Evolutionary conservation across 352 stramenopile genomes (phyloP).

Genomic region (Pythium coloratum): DNA sequence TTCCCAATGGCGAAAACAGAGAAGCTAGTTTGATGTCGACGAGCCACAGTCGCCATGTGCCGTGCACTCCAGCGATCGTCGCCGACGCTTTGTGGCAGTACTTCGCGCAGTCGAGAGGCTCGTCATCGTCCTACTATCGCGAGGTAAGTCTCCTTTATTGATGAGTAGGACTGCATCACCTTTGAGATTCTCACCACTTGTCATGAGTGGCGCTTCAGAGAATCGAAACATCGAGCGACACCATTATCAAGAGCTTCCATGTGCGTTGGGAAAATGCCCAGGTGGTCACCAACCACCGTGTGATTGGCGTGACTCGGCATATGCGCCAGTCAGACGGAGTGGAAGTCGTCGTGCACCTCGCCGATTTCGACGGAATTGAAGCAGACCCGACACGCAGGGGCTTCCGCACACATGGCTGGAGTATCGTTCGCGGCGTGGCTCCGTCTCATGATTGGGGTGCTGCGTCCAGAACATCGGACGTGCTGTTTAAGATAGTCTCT

Average conservation of each 20-base stretch:
- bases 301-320: neutral
- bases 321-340: neutral
- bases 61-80: neutral
- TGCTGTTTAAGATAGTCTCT: neutral
- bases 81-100: slow-evolving; percentile 4
- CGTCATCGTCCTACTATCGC: slow-evolving; percentile 6
- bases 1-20: neutral
- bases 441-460: neutral
- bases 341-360: slow-evolving; percentile 11
- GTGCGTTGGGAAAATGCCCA: neutral
- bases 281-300: neutral
- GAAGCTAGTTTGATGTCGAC: neutral
- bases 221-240: slow-evolving; percentile 5
- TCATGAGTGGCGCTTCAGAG: no score
- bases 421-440: neutral
- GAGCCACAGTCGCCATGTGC: neutral
- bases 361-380: slow-evolving; percentile 1
- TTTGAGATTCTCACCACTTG: no score
- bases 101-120: neutral
- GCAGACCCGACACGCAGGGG: neutral
- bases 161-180: no score
- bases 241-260: slow-evolving; percentile 14
- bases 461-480: neutral
- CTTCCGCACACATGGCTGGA: slow-evolving; percentile 9
- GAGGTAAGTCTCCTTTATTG: no score